Evolutionary conservation across 306 rosid genomes (phyloP), one percentile per base, ranked within the genome.

Genomic region (Begonia peltatifolia): DNA sequence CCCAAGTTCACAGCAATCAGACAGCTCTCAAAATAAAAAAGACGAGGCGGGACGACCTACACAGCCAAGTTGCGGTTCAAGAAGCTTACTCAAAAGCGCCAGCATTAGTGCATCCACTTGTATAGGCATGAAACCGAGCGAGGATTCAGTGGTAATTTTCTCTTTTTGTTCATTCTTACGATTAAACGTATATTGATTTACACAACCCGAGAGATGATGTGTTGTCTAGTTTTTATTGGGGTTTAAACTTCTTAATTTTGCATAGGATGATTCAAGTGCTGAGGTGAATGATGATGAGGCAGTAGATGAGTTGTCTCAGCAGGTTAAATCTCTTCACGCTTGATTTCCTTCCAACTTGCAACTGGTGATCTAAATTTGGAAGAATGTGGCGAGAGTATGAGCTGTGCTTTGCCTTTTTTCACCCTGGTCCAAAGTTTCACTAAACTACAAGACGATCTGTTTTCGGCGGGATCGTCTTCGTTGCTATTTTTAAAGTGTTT

Each of bases 81-180:
- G 87, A 7, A 74, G 84, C 71, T 79, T 90, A 58, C 71, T 80
- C 75, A 90, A 90, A 76, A 86, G 95, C 73, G 94, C 95, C 57
- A 86, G 95, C 79, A 90, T 90, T 50, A 90, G 97, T 69, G 97
- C 75, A 64, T 90, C 99, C 44, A 80, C 76, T 74, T 90, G 94
- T 77, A 58, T 89, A 54, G 86, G 74, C 38, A 64, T 61, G 42
- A 65, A 67, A 62, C 41, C 62, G 35, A 73, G 49, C 22, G 58
- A 77, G 46, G 72, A 68, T 58, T 55, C 36, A 14, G 87, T 83
- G 94, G 97, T 83, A 82, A 68, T 47, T 53, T 57, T 44, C 55
- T 55, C 38, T 30, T 30, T 30, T 30, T 3, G 38, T 7, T 5
- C 38, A 5, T 30, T 30, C 38, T 30, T 30, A 7, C 38, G 38